Conservation (phyloP, 1,284 basidiomycete genomes). For the Apiotrichum brassicae region DNA sequence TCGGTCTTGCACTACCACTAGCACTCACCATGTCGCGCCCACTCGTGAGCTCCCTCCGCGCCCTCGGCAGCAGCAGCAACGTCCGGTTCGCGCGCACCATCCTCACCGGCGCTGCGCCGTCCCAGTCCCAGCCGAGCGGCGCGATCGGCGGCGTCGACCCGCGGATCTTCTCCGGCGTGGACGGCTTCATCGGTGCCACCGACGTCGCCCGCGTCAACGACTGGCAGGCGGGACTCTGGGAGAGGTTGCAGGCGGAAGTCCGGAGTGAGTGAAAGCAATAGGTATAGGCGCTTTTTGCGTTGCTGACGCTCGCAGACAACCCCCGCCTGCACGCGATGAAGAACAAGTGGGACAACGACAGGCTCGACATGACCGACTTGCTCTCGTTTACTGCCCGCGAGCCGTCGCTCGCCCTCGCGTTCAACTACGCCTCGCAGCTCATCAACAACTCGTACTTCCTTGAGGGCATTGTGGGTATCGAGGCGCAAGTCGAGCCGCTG, state of each 20-base stretch:
- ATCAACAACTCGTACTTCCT: slow-evolving; percentile 97
- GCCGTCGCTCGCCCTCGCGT: slow-evolving; percentile 62
- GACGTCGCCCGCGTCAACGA: slow-evolving; percentile 35
- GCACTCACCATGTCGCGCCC: slow-evolving; percentile 6
- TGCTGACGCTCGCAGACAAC: no score
- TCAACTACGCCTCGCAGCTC: slow-evolving; percentile 87
- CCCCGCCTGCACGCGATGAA: slow-evolving; percentile 33
- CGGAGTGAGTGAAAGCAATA: slow-evolving; percentile 33
- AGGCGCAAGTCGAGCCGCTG: no score
- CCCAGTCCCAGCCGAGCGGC: neutral
- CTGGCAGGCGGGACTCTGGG: slow-evolving; percentile 45
- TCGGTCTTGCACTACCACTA: neutral
- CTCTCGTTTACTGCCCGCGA: slow-evolving; percentile 65
- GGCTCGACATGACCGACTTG: slow-evolving; percentile 41
- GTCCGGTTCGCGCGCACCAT: neutral
- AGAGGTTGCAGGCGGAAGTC: slow-evolving; percentile 39
- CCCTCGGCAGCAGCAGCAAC: neutral
- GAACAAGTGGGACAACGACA: slow-evolving; percentile 39
- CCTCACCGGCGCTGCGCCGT: neutral
- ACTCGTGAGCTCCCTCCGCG: neutral
- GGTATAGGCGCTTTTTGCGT: neutral
- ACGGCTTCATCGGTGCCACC: slow-evolving; percentile 32
- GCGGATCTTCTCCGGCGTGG: slow-evolving; percentile 30
- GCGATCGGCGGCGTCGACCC: slow-evolving; percentile 29
- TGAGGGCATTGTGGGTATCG: slow-evolving; percentile 64